Evolutionary conservation across 2,329 filamentous ascomycete genomes (phyloP).

Genomic region (Diaporthe amygdali): DNA sequence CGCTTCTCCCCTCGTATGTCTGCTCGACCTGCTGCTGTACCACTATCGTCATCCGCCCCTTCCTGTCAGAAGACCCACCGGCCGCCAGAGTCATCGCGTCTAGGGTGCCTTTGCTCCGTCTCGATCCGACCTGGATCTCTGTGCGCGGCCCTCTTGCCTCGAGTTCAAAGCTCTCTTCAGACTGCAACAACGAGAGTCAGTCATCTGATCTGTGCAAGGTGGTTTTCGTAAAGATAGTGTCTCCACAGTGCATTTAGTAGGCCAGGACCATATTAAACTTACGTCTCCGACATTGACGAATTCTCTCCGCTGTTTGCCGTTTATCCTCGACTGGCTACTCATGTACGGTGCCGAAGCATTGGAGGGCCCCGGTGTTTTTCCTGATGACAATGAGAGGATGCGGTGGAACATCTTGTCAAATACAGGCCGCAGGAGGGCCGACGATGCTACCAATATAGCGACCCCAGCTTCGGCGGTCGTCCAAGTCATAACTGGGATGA

Average conservation of each 20-base stretch:
- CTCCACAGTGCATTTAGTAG: not conserved
- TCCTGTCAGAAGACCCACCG: not conserved
- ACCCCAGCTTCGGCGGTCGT: conserved; percentile 32
- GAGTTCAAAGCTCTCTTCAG: conserved; percentile 26
- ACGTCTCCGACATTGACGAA: conserved; percentile 25
- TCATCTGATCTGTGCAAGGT: not conserved
- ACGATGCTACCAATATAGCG: conserved; percentile 32
- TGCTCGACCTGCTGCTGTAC: conserved; percentile 3
- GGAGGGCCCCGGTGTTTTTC: not conserved
- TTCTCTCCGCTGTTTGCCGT: conserved; percentile 14
- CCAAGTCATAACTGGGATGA: conserved; percentile 31
- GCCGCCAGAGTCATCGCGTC: not conserved
- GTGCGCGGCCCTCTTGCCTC: conserved; percentile 1
- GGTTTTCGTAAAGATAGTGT: not conserved
- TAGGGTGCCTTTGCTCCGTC: conserved; percentile 1
- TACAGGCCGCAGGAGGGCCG: conserved; percentile 31
- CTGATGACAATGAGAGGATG: conserved; percentile 24
- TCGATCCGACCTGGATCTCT: conserved; percentile 13
- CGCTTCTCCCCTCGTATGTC: not conserved
- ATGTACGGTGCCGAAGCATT: not conserved
- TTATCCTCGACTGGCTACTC: conserved; percentile 8
- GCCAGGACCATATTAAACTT: not conserved
- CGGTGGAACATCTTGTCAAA: conserved; percentile 31
- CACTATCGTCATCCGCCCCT: not conserved
- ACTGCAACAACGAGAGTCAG: conserved; percentile 1